Evolutionary conservation across 2,329 filamentous ascomycete genomes (phyloP).

Genomic region (Nectriaceae sp.): DNA sequence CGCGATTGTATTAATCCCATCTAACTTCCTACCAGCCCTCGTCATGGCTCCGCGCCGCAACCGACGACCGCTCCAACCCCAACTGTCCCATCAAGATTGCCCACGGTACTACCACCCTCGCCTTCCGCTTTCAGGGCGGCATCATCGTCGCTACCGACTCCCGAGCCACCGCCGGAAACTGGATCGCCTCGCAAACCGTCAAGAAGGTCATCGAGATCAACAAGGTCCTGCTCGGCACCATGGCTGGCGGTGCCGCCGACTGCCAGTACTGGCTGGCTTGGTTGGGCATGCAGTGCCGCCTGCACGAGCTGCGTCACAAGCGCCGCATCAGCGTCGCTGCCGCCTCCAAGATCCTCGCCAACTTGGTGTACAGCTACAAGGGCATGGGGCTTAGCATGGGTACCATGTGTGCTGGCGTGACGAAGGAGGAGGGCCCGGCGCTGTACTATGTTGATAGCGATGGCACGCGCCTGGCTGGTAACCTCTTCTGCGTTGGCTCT

Average conservation of each 20-base stretch:
- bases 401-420: constrained; percentile 98
- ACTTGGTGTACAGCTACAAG: constrained; percentile 98
- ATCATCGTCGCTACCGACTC: constrained; percentile 99
- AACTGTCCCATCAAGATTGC: constrained; percentile 99
- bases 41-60: constrained; percentile 93
- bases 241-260: constrained; percentile 98
- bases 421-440: constrained; percentile 90
- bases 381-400: constrained; percentile 99
- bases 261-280: constrained; percentile 99
- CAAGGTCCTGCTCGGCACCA: constrained; percentile 88
- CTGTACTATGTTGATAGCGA: constrained; percentile 98
- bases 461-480: constrained; percentile 87
- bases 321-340: constrained; percentile 96
- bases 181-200: constrained; percentile 99
- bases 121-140: constrained; percentile 96
- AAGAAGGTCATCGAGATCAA: constrained; percentile 99
- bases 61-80: constrained; percentile 95
- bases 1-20: constrained; percentile 1
- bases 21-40: constrained; percentile 62
- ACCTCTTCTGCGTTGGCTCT: constrained; percentile 97
- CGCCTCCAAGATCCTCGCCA: constrained; percentile 97
- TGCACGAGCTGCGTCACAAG: constrained; percentile 99
- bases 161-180: constrained; percentile 94
- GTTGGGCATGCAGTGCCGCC: constrained; percentile 97
- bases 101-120: constrained; percentile 96